These are phyloP conservation scores for Luffa aegyptiaca DNA, from an alignment of 306 rosid species.

Conservation along the genomic window DNA sequence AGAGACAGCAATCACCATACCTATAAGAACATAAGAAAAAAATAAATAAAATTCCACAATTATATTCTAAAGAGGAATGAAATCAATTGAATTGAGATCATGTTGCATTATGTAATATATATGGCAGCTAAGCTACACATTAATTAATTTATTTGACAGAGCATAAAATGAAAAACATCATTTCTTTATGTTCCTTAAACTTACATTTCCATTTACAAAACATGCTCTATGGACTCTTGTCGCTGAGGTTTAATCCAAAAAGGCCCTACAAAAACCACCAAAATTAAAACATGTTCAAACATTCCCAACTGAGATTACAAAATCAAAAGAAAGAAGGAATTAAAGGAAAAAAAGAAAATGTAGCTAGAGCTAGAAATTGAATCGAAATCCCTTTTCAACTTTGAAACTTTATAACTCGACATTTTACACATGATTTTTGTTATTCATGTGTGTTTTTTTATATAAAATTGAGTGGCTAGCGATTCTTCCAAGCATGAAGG, in stretches of 20 bases:
- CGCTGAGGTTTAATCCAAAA: background rate
- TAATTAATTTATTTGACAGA: background rate
- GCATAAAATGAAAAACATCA: background rate
- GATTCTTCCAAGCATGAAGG: slow-evolving; percentile 1
- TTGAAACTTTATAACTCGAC: background rate
- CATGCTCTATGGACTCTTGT: background rate
- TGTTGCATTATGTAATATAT: background rate
- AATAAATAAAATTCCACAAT: background rate
- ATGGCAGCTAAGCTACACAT: background rate
- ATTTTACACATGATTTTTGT: background rate
- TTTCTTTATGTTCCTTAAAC: background rate
- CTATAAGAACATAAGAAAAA: slow-evolving; percentile 4
- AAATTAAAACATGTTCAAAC: background rate
- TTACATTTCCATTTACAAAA: background rate
- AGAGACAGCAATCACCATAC: slow-evolving; percentile 6
- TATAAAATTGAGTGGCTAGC: background rate
- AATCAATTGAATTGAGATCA: background rate
- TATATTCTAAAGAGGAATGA: background rate
- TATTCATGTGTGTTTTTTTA: background rate
- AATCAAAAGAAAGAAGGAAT: background rate
- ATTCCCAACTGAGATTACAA: background rate
- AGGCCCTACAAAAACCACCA: background rate
- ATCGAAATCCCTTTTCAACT: background rate
- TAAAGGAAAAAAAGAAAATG: background rate
- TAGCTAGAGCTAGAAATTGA: background rate